Base-by-base conservation (phyloP, 345 rosid genomes). In the Heritiera littoralis region DNA sequence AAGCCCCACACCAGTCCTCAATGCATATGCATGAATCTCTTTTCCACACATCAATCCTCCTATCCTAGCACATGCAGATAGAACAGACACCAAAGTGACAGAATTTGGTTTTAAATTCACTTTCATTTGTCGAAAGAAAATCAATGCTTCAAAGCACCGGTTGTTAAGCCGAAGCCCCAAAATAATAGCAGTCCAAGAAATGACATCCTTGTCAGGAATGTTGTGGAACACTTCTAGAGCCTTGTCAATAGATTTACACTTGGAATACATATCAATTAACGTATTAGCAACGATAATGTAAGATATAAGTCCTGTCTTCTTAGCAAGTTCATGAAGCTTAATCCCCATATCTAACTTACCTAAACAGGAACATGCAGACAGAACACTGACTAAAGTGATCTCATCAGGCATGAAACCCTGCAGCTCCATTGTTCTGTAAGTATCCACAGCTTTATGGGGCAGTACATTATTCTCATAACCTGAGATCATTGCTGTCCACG, bases 401-500 rank as follows among this genome's bases (percentile, higher is more conserved):
- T 88, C 90, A 81, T 92, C 98, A 79, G 96, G 92, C 75, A 78
- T 79, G 65, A 86, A 77, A 74, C 84, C 85, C 11, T 81, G 88
- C 78, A 35, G 77, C 80, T 84, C 92, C 98, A 94, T 94, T 85
- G 73, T 86, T 69, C 84, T 77, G 82, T 88, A 92, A 61, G 89
- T 83, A 32, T 83, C 82, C 74, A 85, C 68, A 43, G 97, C 94
- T 85, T 89, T 87, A 58, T 84, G 83, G 3, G 91, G 92, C 30
- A 86, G 85, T 28, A 59, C 58, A 78, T 88, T 85, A 79, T 83
- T 84, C 77, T 90, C 97, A n/a, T 89, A 92, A 54, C 89, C 88
- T 32, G 96, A 91, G 83, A 92, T 92, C 90, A 94, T 91, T 4
- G 97, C 84, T 30, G 97, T 94, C 97, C 96, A 94, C 1, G 98